These are phyloP conservation scores for Oryza meyeriana DNA, from an alignment of 176 grass and related monocot species.

Conservation along the genomic window DNA sequence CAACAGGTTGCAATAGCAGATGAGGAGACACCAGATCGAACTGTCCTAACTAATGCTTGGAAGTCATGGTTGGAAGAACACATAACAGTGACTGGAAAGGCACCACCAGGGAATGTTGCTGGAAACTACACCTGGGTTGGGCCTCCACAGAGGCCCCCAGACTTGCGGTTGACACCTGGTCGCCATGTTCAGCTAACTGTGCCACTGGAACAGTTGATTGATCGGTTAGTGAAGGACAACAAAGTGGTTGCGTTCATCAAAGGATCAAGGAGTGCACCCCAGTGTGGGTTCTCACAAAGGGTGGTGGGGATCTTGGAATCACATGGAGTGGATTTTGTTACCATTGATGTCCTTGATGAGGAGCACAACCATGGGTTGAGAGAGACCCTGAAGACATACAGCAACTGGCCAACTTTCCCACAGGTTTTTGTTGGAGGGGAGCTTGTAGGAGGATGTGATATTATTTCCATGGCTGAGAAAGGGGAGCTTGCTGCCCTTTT, in stretches of 20 bases:
- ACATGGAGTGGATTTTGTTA: conserved; percentile 69
- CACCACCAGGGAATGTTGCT: conserved; percentile 76
- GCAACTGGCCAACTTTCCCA: conserved; percentile 90
- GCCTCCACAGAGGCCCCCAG: conserved; percentile 49
- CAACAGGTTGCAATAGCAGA: conserved; percentile 62
- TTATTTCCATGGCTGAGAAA: conserved; percentile 85
- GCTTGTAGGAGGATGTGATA: conserved; percentile 80
- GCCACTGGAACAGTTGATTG: conserved; percentile 67
- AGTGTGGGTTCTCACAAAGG: conserved; percentile 86
- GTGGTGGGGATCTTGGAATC: conserved; percentile 82
- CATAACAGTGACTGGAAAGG: conserved; percentile 66
- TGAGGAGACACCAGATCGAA: conserved; percentile 42
- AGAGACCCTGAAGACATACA: conserved; percentile 79
- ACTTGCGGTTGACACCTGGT: conserved; percentile 73
- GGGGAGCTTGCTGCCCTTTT: conserved; percentile 70
- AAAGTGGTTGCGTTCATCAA: conserved; percentile 98
- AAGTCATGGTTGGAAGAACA: conserved; percentile 97
- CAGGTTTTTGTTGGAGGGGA: conserved; percentile 84
- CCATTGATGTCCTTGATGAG: conserved; percentile 86
- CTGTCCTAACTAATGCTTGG: conserved; percentile 63
- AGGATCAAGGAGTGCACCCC: conserved; percentile 85
- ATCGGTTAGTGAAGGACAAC: conserved; percentile 83
- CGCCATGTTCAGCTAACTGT: conserved; percentile 82
- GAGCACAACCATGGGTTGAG: conserved; percentile 84
- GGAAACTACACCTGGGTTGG: conserved; percentile 81